Base-by-base conservation (phyloP, 1,284 basidiomycete species). In the Apiotrichum gracile region DNA sequence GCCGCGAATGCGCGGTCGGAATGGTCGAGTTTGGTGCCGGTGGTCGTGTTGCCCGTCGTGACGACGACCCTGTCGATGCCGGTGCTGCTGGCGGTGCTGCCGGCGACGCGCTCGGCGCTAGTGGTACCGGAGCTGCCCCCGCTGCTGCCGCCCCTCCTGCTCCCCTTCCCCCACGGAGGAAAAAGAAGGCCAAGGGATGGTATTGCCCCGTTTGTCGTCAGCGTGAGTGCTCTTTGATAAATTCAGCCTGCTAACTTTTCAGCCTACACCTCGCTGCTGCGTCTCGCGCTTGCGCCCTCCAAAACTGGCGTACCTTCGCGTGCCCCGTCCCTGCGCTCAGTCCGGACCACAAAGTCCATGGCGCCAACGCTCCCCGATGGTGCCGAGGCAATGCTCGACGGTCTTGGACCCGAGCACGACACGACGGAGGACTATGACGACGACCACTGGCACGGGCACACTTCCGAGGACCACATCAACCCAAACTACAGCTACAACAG, bases 21-120 rank as follows among this genome's bases (percentile, higher is more conserved):
- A 93, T 93, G 91, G 85, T 93, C 37, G 91, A 93, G 70, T 93
- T 90, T 69, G 91, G 91, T 34, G 91, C 91, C 0, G 90, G 91
- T 3, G 90, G 90, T 5, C 84, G 80, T 38, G 87, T 46, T 13
- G 52, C 56, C 14, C 41, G 56, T 8, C 56, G 56, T 27, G 56
- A 58, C 51, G 52, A 49, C 46, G 55, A 54, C 62, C 39, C 37
- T 48, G 16, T 44, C 12, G 67, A 60, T 10, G 57, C 37, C 6
- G 51, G 33, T 4, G 52, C 42, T 9, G 57, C 47, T 14, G 57
- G 38, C 3, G 54, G 50, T 24, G 65, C 54, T 8, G 60, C 73
- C 16, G 61, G 38, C 3, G 54, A 49, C 24, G 65, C 54, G 8
- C 59, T 72, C 16, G 61, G 27, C 4, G 42, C 24, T 17, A 25